Base-by-base conservation (phyloP, 1,139 yeast genomes). In the Pichia sp. region DNA sequence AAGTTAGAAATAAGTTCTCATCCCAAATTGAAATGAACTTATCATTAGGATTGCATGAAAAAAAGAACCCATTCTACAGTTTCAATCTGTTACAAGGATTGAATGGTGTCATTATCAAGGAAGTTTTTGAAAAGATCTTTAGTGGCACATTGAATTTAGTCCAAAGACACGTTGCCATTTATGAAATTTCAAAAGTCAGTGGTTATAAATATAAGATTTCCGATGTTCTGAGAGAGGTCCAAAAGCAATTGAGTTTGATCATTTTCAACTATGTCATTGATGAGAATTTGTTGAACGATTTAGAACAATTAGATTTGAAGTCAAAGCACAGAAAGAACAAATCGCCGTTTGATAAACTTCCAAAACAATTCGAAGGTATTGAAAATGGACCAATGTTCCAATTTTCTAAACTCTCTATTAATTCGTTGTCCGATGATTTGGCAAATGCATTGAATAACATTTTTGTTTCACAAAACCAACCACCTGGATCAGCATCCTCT, bases 81-180 rank as follows among this genome's bases (percentile, higher is more conserved):
- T 62, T 65, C 45, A 68, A 67, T n/a, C 56, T 71, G 2, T 60
- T 61, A 46, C 72, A 69, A 45, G 86, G 82, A 52, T 66, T 77
- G 21, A 70, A 83, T 14, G 79, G 85, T 1, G 64, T 76, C 1
- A 73, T 87, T 0, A 69, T 88, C 38, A 81, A 83, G 55, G 91
- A 86, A 55, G 71, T 88, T 42, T 85, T 86, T 56, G 81, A 87
- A 63, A 73, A 81, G 2, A 71, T 87, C 10, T 88, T 85, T 58
- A 70, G 79, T 24, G 83, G 81, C 60, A 67, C 81, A 47, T 67
- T 85, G 46, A 75, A 81, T 19, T 81, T 86, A 7, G 65, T 88
- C 22, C 95, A 88, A 66, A 77, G 79, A 32, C 91, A 87, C 60
- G 72, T 85, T 43, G 81, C 84, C 1, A 73, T 89, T 3, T 71